phyloP scores from a whole-genome alignment of 768 basidiomycete genomes.

The Lepiota venenata region DNA sequence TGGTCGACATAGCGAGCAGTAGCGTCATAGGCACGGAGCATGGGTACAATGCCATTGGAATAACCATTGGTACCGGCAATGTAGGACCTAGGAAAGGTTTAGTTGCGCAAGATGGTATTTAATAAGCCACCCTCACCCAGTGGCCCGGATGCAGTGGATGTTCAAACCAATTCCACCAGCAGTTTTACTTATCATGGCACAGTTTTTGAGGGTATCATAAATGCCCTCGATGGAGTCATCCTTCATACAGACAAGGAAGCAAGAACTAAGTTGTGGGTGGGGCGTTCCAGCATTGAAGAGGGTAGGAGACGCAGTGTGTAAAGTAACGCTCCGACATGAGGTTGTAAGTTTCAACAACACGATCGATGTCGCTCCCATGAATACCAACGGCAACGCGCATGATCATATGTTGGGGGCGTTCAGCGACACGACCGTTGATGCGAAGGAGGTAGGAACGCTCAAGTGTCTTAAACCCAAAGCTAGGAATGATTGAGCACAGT shows the following conservation, averaged over 20 bases:
- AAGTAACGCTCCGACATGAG: conserved; percentile 99
- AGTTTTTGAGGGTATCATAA: conserved; percentile 97
- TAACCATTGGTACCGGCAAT: conserved; percentile 99
- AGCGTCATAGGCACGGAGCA: conserved; percentile 97
- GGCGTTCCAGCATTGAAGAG: conserved; percentile 99
- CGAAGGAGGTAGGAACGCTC: conserved; percentile 97
- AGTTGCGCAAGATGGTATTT: conserved; percentile 2
- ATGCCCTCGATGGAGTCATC: conserved; percentile 99
- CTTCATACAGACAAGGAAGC: conserved; percentile 98
- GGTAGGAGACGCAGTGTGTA: conserved; percentile 96
- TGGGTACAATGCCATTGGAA: conserved; percentile 98
- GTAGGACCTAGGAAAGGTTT: conserved; percentile 64
- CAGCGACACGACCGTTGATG: conserved; percentile 91
- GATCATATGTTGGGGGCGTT: conserved; percentile 98
- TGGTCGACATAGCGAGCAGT: conserved; percentile 99
- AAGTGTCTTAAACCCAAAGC: conserved; percentile 99
- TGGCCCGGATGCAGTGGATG: conserved; percentile 96
- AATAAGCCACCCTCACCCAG: conserved; percentile 53
- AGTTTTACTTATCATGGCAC: conserved; percentile 99
- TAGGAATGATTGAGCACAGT: conserved; percentile 22
- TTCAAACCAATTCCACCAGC: conserved; percentile 96
- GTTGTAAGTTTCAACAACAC: conserved; percentile 88
- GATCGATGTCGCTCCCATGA: conserved; percentile 86
- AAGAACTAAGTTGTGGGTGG: conserved; percentile 90
- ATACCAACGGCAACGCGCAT: conserved; percentile 99